These are phyloP conservation scores for Colletotrichum euphorbiae DNA, from an alignment of 2,329 filamentous ascomycete species.

Conservation along the genomic window DNA sequence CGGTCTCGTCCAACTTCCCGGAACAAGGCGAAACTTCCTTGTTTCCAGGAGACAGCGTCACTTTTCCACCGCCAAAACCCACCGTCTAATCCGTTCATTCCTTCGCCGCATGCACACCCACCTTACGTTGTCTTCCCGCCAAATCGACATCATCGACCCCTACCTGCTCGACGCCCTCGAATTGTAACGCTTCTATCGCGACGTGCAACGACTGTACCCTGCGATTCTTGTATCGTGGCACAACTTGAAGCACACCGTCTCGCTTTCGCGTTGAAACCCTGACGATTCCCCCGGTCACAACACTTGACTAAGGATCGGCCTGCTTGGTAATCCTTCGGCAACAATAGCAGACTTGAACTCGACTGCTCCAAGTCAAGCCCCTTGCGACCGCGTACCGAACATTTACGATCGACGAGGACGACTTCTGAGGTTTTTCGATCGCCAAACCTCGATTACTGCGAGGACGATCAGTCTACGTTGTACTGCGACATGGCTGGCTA, in stretches of 20 bases:
- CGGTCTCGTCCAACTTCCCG: not conserved
- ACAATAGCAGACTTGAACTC: conserved; percentile 7
- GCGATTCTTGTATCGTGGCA: not conserved
- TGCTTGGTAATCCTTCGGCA: conserved; percentile 6
- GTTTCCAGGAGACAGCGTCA: conserved; percentile 5
- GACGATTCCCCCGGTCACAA: not conserved
- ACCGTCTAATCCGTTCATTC: not conserved
- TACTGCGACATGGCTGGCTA: conserved; percentile 55
- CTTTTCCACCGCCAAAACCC: not conserved
- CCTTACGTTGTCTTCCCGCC: not conserved
- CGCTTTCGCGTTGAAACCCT: not conserved
- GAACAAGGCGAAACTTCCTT: conserved; percentile 1
- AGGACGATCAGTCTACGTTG: not conserved
- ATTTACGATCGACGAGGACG: not conserved
- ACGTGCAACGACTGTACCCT: conserved; percentile 1
- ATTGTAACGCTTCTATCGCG: not conserved
- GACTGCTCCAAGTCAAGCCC: not conserved
- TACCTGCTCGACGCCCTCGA: not conserved
- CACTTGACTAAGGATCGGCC: not conserved
- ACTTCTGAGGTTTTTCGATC: not conserved
- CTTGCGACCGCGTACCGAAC: not conserved
- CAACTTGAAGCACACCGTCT: not conserved
- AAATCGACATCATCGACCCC: not conserved
- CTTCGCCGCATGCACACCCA: not conserved
- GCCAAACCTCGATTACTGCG: not conserved